Conservation (phyloP, 1,284 basidiomycete species). For the Pholiota adiposa region DNA sequence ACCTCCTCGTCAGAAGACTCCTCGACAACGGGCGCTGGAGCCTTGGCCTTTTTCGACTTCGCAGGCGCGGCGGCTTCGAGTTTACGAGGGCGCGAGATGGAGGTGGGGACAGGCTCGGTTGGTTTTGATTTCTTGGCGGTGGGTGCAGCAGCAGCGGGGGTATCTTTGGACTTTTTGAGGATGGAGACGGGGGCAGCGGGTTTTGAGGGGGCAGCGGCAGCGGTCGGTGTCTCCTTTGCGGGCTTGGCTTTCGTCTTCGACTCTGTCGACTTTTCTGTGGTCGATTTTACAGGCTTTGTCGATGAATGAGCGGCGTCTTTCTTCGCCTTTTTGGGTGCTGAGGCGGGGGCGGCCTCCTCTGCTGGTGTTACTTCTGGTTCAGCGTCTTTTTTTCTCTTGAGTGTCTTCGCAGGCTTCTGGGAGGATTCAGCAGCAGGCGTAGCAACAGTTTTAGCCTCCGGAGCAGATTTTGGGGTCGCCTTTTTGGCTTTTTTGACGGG, state of each 20-base stretch:
- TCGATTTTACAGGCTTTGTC: conserved; percentile 11
- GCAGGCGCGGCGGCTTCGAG: conserved; percentile 11
- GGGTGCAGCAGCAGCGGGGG: not conserved
- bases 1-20: conserved; percentile 20
- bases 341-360: conserved; percentile 8
- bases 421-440: conserved; percentile 14
- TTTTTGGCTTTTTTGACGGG: conserved; percentile 28
- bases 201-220: not conserved
- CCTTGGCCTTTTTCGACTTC: conserved; percentile 22
- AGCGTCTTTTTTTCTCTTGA: conserved; percentile 30
- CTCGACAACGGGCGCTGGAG: conserved; percentile 19
- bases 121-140: conserved; percentile 23
- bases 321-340: conserved; percentile 25
- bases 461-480: conserved; percentile 27
- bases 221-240: conserved; percentile 1
- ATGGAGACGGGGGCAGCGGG: not conserved
- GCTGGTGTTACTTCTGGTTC: conserved; percentile 15
- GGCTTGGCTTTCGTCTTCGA: conserved; percentile 10
- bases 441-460: conserved; percentile 16
- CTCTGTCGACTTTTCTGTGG: conserved; percentile 10
- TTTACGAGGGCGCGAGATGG: conserved; percentile 20
- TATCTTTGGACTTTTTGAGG: conserved; percentile 9
- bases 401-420: conserved; percentile 22
- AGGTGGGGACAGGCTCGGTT: conserved; percentile 15
- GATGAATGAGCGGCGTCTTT: conserved; percentile 10